A percentile compares a stretch with the other conserved stretches of the same genome.
Conservation (phyloP, 148 eudicot species). For the Arbutus unedo region DNA sequence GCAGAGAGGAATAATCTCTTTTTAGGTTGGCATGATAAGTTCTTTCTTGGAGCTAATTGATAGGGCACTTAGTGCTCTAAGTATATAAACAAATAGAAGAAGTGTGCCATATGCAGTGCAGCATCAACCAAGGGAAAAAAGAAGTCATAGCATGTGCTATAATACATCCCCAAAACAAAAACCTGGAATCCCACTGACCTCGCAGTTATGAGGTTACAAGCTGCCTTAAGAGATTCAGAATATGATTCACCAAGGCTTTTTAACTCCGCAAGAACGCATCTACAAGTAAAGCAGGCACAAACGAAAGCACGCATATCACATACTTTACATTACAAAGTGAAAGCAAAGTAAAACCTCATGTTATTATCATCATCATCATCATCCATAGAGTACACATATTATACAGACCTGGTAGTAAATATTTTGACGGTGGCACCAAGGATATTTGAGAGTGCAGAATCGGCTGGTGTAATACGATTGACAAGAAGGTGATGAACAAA, state of each 20-base stretch:
- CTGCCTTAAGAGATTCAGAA: conserved; percentile 55
- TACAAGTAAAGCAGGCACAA: conserved; percentile 19
- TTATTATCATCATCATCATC: background rate
- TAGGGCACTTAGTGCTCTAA: background rate
- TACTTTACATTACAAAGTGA: background rate
- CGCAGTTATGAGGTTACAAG: conserved; percentile 48
- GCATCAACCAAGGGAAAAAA: background rate
- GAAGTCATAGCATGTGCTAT: background rate
- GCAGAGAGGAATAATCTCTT: background rate
- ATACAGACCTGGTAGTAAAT: conserved; percentile 68
- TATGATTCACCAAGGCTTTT: conserved; percentile 58
- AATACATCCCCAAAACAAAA: background rate
- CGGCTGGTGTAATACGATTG: conserved; percentile 51
- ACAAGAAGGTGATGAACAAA: conserved; percentile 69
- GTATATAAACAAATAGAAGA: background rate
- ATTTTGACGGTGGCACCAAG: conserved; percentile 64
- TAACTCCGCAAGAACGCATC: conserved; percentile 83
- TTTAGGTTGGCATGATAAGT: background rate
- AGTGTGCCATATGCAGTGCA: background rate
- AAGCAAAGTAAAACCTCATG: background rate
- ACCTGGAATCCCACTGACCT: conserved; percentile 42
- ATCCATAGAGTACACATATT: background rate
- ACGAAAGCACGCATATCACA: background rate
- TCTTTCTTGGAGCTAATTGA: background rate
- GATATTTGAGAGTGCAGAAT: conserved; percentile 47